A percentile compares a stretch with the other conserved stretches of the same genome.
phyloP scores from a whole-genome alignment of 1,284 basidiomycete genomes.

The Marasmius tenuissimus region DNA sequence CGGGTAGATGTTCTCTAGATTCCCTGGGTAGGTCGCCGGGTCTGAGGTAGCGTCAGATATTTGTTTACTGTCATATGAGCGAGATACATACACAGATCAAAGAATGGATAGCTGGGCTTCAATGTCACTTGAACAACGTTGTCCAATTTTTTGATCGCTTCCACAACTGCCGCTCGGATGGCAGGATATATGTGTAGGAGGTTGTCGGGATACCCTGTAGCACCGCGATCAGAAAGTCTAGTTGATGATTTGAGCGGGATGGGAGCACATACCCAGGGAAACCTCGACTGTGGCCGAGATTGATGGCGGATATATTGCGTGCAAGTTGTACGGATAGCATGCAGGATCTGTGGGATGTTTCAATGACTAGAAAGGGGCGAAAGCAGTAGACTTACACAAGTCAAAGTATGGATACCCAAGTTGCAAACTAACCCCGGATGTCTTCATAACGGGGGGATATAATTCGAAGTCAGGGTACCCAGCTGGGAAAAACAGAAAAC shows the following conservation, averaged over 20 bases:
- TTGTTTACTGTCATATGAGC: not conserved
- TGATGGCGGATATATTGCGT: not conserved
- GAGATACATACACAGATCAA: slow-evolving; percentile 21
- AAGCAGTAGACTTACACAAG: slow-evolving; percentile 1
- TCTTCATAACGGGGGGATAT: too few species aligned
- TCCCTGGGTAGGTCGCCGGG: slow-evolving; percentile 24
- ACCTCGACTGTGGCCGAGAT: too few species aligned
- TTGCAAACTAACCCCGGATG: not conserved
- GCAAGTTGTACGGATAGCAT: not conserved
- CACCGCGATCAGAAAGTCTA: not conserved
- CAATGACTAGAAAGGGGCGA: not conserved
- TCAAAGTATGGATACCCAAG: slow-evolving; percentile 3
- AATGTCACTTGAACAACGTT: slow-evolving; percentile 2
- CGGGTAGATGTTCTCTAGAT: slow-evolving; percentile 6
- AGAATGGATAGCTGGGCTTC: slow-evolving; percentile 18
- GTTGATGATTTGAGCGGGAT: not conserved
- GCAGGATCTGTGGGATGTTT: not conserved
- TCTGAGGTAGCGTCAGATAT: slow-evolving; percentile 15
- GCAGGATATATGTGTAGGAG: not conserved
- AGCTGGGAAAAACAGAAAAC: too few species aligned
- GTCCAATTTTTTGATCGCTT: not conserved
- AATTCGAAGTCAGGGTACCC: too few species aligned
- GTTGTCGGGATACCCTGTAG: not conserved
- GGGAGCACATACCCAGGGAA: not conserved
- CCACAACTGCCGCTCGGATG: too few species aligned